phyloP scores from a whole-genome alignment of 1,284 basidiomycete genomes.

The Trametes sp. region DNA sequence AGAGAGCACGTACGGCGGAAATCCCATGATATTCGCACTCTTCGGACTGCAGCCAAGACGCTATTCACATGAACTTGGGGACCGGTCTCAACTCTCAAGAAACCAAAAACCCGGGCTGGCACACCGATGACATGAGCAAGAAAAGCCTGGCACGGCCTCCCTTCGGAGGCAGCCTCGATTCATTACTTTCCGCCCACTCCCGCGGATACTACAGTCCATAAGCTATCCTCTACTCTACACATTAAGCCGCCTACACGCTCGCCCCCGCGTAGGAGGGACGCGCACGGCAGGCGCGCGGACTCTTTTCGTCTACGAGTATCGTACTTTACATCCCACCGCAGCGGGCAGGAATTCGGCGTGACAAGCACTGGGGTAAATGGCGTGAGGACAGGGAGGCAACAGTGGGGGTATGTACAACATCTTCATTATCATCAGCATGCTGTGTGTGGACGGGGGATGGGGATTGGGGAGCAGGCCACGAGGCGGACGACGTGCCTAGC shows the following conservation, averaged over 20 bases:
- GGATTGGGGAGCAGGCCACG: neutral
- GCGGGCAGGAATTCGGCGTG: neutral
- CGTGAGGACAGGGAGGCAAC: neutral
- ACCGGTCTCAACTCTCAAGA: no score
- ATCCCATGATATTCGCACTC: no score
- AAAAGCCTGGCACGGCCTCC: neutral
- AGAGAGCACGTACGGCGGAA: no score
- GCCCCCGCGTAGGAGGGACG: no score
- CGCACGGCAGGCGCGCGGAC: neutral
- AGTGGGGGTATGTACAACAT: constrained; percentile 6
- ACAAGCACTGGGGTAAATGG: neutral
- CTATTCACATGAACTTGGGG: no score
- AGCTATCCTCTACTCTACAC: constrained; percentile 1
- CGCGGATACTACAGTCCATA: neutral
- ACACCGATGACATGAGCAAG: no score
- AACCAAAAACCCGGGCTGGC: no score
- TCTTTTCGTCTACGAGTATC: constrained; percentile 3
- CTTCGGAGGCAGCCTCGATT: neutral
- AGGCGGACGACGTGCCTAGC: constrained; percentile 5
- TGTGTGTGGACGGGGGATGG: neutral
- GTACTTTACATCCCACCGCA: neutral
- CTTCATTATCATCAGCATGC: neutral
- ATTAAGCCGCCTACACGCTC: neutral
- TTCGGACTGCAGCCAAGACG: no score
- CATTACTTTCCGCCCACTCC: neutral